Conservation (phyloP, 345 rosid genomes). For the Lepidium africanum region DNA sequence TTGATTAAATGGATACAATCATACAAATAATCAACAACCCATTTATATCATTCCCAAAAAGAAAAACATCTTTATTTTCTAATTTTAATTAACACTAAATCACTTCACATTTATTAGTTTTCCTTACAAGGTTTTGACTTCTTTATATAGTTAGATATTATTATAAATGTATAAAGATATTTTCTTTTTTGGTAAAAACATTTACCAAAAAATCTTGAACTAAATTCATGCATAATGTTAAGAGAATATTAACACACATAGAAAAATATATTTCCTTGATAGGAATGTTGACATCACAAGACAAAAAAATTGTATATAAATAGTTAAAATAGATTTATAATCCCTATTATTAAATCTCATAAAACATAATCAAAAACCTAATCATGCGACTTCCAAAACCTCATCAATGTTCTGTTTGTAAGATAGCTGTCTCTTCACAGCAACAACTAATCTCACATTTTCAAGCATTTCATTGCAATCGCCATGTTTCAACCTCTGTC, state of each 20-base stretch:
- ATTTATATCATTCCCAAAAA: background rate
- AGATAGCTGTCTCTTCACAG: background rate
- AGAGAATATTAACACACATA: background rate
- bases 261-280: conserved; percentile 6
- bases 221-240: conserved; percentile 9
- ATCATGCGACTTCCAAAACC: background rate
- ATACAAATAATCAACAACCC: background rate
- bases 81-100: background rate
- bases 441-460: conserved; percentile 5
- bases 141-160: background rate
- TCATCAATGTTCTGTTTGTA: conserved; percentile 10
- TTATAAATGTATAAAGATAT: background rate
- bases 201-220: background rate
- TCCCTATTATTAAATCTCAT: no score
- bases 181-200: background rate
- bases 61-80: background rate
- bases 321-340: background rate
- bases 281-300: background rate
- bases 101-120: background rate
- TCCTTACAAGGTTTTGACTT: conserved; percentile 4
- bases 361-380: background rate
- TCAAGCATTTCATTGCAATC: background rate
- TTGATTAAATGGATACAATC: background rate
- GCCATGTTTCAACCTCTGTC: background rate
- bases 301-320: conserved; percentile 4